Evolutionary conservation across 108 stramenopile genomes (phyloP).

Genomic region (Nitzschia putrida): DNA sequence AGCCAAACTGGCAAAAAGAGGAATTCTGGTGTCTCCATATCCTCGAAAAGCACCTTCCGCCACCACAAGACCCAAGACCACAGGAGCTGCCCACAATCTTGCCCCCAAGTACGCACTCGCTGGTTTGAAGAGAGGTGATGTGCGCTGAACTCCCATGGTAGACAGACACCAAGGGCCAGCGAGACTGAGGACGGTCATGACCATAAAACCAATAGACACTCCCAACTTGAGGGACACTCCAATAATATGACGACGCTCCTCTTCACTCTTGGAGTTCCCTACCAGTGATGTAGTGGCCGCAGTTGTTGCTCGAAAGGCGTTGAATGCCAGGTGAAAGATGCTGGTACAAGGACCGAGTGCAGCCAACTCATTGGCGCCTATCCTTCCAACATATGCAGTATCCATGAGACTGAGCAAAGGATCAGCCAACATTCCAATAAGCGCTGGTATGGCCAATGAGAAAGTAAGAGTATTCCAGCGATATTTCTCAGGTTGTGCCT

Average conservation of each 20-base stretch:
- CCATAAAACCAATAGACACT: slow-evolving; percentile 38
- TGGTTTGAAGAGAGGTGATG: slow-evolving; percentile 36
- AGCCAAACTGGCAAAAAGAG: slow-evolving; percentile 53
- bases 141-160: slow-evolving; percentile 62
- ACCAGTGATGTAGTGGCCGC: slow-evolving; percentile 73
- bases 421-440: slow-evolving; percentile 73
- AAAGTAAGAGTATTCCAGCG: slow-evolving; percentile 33
- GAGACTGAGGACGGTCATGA: slow-evolving; percentile 25
- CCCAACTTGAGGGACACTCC: slow-evolving; percentile 44
- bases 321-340: slow-evolving; percentile 84
- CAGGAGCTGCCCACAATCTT: slow-evolving; percentile 66
- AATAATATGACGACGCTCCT: slow-evolving; percentile 32
- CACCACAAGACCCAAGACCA: slow-evolving; percentile 62
- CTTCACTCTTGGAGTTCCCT: slow-evolving; percentile 27
- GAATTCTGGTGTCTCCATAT: slow-evolving; percentile 70
- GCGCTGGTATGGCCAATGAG: slow-evolving; percentile 49
- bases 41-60: slow-evolving; percentile 84
- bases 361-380: slow-evolving; percentile 62
- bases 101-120: slow-evolving; percentile 57
- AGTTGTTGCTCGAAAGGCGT: slow-evolving; percentile 75
- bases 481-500: no score
- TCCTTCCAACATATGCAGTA: slow-evolving; percentile 68
- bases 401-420: slow-evolving; percentile 80
- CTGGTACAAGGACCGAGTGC: slow-evolving; percentile 77
- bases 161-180: slow-evolving; percentile 42